Percentiles rank a stretch among this genome's conserved stretches.
Evolutionary conservation across 2,329 filamentous ascomycete genomes (phyloP).

Genomic region (Clonostachys byssicola): DNA sequence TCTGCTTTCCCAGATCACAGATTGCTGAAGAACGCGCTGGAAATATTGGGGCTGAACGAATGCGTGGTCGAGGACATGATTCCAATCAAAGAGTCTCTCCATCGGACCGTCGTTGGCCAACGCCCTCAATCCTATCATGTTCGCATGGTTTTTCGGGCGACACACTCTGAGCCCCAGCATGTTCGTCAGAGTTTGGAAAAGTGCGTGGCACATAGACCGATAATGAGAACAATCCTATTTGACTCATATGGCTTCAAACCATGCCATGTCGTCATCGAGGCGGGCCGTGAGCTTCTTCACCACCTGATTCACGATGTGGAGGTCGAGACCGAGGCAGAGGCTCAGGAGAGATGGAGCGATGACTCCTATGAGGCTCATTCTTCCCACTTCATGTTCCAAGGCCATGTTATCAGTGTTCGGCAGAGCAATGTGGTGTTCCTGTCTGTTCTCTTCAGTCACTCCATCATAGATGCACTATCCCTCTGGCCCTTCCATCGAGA

Average conservation of each 20-base stretch:
- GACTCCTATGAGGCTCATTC: slow-evolving; percentile 8
- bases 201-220: slow-evolving; percentile 15
- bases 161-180: slow-evolving; percentile 7
- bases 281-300: slow-evolving; percentile 12
- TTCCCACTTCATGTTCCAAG: slow-evolving; percentile 21
- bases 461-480: slow-evolving; percentile 25
- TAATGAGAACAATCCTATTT: slow-evolving; percentile 21
- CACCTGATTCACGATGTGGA: slow-evolving; percentile 14
- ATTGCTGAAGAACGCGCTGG: not conserved
- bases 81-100: slow-evolving; percentile 18
- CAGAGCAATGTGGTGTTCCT: slow-evolving; percentile 11
- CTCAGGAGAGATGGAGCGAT: slow-evolving; percentile 10
- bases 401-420: slow-evolving; percentile 13
- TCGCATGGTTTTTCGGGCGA: slow-evolving; percentile 22
- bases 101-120: slow-evolving; percentile 19
- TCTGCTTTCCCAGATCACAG: no score
- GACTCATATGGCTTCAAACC: slow-evolving; percentile 6
- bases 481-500: slow-evolving; percentile 24
- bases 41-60: slow-evolving; percentile 5
- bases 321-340: slow-evolving; percentile 13
- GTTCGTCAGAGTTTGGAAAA: slow-evolving; percentile 18
- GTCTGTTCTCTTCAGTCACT: slow-evolving; percentile 24
- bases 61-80: slow-evolving; percentile 19
- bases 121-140: slow-evolving; percentile 26
- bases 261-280: slow-evolving; percentile 18